phyloP scores from a whole-genome alignment of 306 rosid genomes.

The Gastrolobium bilobum region DNA sequence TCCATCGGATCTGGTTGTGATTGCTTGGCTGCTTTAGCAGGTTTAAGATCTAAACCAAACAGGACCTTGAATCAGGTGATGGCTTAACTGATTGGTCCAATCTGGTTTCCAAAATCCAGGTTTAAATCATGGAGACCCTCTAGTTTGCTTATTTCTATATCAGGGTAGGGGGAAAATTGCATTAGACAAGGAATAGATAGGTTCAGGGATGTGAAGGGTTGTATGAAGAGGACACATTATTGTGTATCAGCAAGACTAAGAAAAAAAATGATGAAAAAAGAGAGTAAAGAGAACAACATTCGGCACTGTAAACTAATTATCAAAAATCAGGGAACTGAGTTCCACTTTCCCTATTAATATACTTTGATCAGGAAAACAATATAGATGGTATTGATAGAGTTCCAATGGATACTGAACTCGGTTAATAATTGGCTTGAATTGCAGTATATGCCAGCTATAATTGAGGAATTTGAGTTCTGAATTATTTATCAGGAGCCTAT shows the following conservation, averaged over 20 bases:
- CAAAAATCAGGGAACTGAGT: not conserved
- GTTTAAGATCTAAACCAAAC: conserved; percentile 23
- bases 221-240: conserved; percentile 9
- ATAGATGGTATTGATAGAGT: not conserved
- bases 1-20: conserved; percentile 30
- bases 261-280: conserved; percentile 11
- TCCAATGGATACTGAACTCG: not conserved
- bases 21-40: conserved; percentile 25
- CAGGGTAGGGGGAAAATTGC: not conserved
- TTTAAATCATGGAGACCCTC: not conserved
- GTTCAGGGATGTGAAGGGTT: not conserved
- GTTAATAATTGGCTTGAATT: not conserved
- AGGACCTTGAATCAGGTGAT: not conserved
- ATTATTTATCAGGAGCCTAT: not conserved
- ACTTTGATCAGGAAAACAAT: not conserved
- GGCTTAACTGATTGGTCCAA: not conserved
- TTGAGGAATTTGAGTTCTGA: conserved; percentile 7
- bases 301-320: not conserved
- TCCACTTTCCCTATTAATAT: not conserved
- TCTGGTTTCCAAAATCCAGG: not conserved
- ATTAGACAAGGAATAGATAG: not conserved
- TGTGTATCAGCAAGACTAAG: conserved; percentile 10
- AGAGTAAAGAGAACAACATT: conserved; percentile 8
- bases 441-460: not conserved
- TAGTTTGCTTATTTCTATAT: not conserved